Conservation (phyloP, 2,329 filamentous ascomycete species). For the Fusarium domesticum region DNA sequence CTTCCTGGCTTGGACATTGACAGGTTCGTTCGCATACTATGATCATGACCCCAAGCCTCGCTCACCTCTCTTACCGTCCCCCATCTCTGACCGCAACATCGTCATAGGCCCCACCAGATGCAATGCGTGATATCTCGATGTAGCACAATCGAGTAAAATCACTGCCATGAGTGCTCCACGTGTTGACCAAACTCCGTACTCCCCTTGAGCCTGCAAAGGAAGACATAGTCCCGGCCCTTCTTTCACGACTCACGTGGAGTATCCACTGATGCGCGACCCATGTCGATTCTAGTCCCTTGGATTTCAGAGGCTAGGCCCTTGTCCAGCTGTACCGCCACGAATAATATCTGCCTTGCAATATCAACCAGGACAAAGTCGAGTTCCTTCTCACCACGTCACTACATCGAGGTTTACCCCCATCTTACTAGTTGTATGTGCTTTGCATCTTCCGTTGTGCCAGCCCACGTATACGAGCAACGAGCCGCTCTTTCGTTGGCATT, state of each 20-base stretch:
- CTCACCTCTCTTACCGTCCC: conserved; percentile 8
- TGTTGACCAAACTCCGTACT: conserved; percentile 27
- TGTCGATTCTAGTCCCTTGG: conserved; percentile 26
- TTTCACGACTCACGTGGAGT: conserved; percentile 30
- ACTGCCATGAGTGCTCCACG: conserved; percentile 27
- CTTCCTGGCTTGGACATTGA: not conserved
- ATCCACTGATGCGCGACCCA: conserved; percentile 31
- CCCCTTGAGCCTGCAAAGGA: conserved; percentile 22
- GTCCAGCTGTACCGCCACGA: conserved; percentile 17
- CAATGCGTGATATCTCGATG: conserved; percentile 14
- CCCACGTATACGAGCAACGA: not conserved
- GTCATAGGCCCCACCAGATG: conserved; percentile 1
- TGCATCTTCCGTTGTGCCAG: not conserved
- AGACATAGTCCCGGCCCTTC: conserved; percentile 11
- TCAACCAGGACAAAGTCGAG: conserved; percentile 9
- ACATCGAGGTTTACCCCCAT: not conserved
- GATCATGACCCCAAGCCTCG: conserved; percentile 1
- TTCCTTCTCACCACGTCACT: conserved; percentile 18
- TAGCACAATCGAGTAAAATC: conserved; percentile 27
- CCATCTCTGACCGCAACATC: conserved; percentile 13
- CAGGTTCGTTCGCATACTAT: conserved; percentile 8
- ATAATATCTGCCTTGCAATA: conserved; percentile 23
- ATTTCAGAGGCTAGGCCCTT: conserved; percentile 25
- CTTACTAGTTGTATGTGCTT: not conserved
- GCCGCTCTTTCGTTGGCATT: not conserved